Conservation (phyloP, 345 rosid genomes). For the Populus davidiana region DNA sequence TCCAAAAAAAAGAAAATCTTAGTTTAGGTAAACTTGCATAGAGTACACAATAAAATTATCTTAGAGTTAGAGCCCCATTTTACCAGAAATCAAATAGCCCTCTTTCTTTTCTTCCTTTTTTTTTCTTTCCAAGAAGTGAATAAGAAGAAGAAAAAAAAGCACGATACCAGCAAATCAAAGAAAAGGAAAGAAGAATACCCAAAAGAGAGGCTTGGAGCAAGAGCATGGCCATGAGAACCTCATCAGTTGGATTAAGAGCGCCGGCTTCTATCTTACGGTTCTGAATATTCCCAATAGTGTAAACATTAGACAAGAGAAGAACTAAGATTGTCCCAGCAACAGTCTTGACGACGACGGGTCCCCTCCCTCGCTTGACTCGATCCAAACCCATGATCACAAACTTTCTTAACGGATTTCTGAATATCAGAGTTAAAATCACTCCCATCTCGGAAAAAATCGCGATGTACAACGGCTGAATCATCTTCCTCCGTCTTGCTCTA, state of each 20-base stretch:
- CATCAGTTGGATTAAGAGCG: slow-evolving; percentile 71
- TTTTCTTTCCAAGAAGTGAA: too few species aligned
- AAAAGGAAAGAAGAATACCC: slow-evolving; percentile 38
- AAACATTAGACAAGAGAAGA: slow-evolving; percentile 57
- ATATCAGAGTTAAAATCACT: slow-evolving; percentile 57
- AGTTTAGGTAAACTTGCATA: too few species aligned
- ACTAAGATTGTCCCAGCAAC: slow-evolving; percentile 53
- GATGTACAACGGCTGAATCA: slow-evolving; percentile 74
- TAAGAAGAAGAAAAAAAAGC: not conserved
- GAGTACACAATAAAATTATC: too few species aligned
- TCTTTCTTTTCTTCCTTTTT: too few species aligned
- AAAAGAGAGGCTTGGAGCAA: slow-evolving; percentile 86
- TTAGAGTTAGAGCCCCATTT: too few species aligned
- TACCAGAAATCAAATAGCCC: too few species aligned
- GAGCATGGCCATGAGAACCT: slow-evolving; percentile 63
- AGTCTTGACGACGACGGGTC: slow-evolving; percentile 72
- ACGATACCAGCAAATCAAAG: not conserved
- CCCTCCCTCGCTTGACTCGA: slow-evolving; percentile 75
- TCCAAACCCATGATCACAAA: slow-evolving; percentile 63
- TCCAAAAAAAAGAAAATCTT: too few species aligned
- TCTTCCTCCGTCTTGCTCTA: slow-evolving; percentile 12
- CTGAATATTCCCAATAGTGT: slow-evolving; percentile 56
- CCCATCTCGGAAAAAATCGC: slow-evolving; percentile 62
- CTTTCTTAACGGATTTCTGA: slow-evolving; percentile 75
- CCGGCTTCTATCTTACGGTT: slow-evolving; percentile 51